These are phyloP conservation scores for Lachnellula subtilissima DNA, from an alignment of 2,329 filamentous ascomycete species.

Conservation along the genomic window DNA sequence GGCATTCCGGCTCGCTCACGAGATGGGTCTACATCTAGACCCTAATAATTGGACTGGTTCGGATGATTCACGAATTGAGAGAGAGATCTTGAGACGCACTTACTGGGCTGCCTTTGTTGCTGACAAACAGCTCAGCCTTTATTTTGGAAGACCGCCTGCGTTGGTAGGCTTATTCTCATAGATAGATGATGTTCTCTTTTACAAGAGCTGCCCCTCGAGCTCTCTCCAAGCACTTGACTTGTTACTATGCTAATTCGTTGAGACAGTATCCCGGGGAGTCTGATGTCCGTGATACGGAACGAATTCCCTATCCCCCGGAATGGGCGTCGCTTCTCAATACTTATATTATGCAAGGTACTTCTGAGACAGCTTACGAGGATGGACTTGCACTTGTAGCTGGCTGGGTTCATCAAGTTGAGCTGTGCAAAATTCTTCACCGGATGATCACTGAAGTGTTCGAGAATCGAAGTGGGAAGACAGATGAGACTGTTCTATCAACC, in stretches of 20 bases:
- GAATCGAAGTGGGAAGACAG: constrained; percentile 40
- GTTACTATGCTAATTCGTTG: too few species aligned
- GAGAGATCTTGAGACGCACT: constrained; percentile 44
- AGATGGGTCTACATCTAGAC: constrained; percentile 49
- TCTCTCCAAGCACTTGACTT: too few species aligned
- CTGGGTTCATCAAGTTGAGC: constrained; percentile 44
- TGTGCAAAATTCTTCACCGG: constrained; percentile 44
- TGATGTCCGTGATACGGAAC: constrained; percentile 45
- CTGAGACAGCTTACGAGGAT: constrained; percentile 44
- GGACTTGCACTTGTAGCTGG: constrained; percentile 40
- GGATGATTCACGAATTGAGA: constrained; percentile 37
- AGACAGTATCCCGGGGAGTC: constrained; percentile 40
- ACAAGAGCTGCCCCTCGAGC: constrained; percentile 6
- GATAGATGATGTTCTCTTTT: too few species aligned
- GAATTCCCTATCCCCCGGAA: constrained; percentile 45
- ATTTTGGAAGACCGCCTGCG: constrained; percentile 47
- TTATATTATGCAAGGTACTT: constrained; percentile 41
- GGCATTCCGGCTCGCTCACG: constrained; percentile 46
- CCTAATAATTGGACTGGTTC: constrained; percentile 45
- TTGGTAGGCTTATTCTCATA: constrained; percentile 19
- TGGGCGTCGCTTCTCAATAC: constrained; percentile 44
- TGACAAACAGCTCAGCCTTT: constrained; percentile 47
- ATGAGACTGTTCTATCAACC: constrained; percentile 38
- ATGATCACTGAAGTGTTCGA: constrained; percentile 49
- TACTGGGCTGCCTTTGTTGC: constrained; percentile 48